Percentiles rank a stretch among this genome's conserved stretches.
phyloP scores from a whole-genome alignment of 768 basidiomycete species.

The Sporobolomyces pararoseus region DNA sequence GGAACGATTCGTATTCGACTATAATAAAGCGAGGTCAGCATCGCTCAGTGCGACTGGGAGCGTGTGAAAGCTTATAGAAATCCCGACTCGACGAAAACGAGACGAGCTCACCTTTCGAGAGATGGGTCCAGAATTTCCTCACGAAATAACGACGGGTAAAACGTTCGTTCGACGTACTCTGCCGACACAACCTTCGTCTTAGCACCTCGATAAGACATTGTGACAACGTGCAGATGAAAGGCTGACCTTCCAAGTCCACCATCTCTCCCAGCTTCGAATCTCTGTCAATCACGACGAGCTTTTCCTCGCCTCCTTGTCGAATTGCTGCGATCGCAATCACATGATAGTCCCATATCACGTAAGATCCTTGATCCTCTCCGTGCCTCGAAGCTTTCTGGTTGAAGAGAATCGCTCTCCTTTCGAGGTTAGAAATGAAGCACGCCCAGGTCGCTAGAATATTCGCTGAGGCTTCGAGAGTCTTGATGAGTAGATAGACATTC shows the following conservation, averaged over 20 bases:
- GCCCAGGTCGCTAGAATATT: conserved; percentile 8
- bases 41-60: background rate
- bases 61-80: no score
- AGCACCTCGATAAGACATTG: background rate
- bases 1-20: conserved; percentile 40
- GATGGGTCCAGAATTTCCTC: background rate
- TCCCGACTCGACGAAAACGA: background rate
- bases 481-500: conserved; percentile 34
- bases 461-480: background rate
- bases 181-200: background rate
- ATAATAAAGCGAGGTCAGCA: background rate
- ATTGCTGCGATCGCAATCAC: conserved; percentile 16
- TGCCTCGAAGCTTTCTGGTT: conserved; percentile 25
- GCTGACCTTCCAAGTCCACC: conserved; percentile 5
- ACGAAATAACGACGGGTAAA: conserved; percentile 23
- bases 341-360: conserved; percentile 43
- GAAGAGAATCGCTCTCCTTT: conserved; percentile 23
- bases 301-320: background rate
- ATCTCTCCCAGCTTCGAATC: conserved; percentile 25
- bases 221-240: no score
- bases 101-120: conserved; percentile 7
- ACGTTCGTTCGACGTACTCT: conserved; percentile 33
- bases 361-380: conserved; percentile 2
- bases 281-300: conserved; percentile 17
- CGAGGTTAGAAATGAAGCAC: conserved; percentile 35